These are phyloP conservation scores for Neurospora crassa DNA, from an alignment of 2,329 filamentous ascomycete species.

Conservation along the genomic window DNA sequence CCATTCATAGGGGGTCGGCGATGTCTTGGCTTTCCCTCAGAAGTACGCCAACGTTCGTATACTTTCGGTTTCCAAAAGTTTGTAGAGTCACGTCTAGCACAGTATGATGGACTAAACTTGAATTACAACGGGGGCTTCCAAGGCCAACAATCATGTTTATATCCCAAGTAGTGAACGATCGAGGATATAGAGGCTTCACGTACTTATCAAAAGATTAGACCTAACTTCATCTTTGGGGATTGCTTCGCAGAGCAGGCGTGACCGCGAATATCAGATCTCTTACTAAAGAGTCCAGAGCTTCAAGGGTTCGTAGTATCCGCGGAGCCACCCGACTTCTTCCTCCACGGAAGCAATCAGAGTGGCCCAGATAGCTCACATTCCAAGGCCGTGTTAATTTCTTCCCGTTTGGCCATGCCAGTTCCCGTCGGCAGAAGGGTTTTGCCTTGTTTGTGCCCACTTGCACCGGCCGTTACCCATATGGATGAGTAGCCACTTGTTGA, in stretches of 20 bases:
- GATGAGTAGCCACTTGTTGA: neutral
- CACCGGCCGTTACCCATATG: neutral
- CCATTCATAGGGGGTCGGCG: neutral
- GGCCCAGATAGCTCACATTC: neutral
- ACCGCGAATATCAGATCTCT: neutral
- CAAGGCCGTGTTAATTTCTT: neutral
- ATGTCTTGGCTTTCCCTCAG: neutral
- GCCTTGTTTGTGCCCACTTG: neutral
- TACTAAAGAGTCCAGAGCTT: neutral
- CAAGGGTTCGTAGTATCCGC: neutral
- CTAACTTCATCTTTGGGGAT: neutral
- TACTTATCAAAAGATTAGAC: neutral
- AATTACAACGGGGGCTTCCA: neutral
- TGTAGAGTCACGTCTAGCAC: neutral
- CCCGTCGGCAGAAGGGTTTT: neutral
- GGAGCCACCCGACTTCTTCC: neutral
- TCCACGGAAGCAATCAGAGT: neutral
- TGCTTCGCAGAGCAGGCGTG: neutral
- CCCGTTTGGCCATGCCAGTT: neutral
- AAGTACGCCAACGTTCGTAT: neutral
- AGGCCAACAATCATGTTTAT: neutral
- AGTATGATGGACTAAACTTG: neutral
- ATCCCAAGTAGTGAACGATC: neutral
- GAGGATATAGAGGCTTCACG: neutral
- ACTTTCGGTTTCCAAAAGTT: neutral